These are phyloP conservation scores for Fusarium drepaniforme DNA, from an alignment of 2,329 filamentous ascomycete genomes.

Conservation along the genomic window DNA sequence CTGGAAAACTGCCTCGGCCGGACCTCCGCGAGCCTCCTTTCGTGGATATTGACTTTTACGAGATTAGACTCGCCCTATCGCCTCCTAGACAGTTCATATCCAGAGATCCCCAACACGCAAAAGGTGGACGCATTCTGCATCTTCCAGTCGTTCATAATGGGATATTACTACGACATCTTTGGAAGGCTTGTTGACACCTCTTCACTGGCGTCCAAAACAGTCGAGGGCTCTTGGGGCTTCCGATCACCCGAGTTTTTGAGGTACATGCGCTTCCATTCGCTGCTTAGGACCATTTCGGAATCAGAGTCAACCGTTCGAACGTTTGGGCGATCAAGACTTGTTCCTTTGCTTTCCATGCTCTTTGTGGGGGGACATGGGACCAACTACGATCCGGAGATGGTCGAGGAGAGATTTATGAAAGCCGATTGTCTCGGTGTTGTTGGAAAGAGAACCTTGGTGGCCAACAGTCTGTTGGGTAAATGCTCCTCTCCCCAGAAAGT, in stretches of 20 bases:
- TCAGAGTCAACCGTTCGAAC: too few species aligned
- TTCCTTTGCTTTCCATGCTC: not conserved
- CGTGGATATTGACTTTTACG: too few species aligned
- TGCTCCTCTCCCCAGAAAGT: not conserved
- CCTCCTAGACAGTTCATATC: not conserved
- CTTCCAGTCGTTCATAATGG: constrained; percentile 15
- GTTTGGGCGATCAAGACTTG: not conserved
- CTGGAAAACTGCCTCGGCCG: too few species aligned
- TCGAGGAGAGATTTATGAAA: too few species aligned
- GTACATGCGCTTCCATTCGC: not conserved
- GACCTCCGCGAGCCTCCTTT: too few species aligned
- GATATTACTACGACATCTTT: constrained; percentile 12
- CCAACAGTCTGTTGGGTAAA: not conserved
- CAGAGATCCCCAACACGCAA: not conserved
- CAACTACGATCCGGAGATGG: not conserved
- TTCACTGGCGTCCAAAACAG: not conserved
- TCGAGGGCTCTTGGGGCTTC: not conserved
- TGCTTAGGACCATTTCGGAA: too few species aligned
- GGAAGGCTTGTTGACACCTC: constrained; percentile 14
- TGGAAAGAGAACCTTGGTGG: not conserved
- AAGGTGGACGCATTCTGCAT: not conserved
- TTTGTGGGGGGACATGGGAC: not conserved
- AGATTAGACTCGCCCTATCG: too few species aligned
- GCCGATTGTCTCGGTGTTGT: not conserved
- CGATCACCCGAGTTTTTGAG: not conserved